Evolutionary conservation across 345 rosid genomes (phyloP).

Genomic region (Gossypium mustelinum): DNA sequence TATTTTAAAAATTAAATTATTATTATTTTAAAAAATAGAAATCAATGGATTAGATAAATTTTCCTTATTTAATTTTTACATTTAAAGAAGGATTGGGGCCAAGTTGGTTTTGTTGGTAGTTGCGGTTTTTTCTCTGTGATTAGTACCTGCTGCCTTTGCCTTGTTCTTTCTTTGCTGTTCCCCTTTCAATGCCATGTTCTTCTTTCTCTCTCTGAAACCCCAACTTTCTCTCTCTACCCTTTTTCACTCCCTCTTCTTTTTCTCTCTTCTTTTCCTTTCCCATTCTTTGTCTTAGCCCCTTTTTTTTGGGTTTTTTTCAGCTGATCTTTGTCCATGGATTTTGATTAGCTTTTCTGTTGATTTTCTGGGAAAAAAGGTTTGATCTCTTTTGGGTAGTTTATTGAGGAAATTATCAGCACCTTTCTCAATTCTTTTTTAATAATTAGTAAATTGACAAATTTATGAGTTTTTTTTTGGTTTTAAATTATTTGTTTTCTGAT

Average conservation of each 20-base stretch:
- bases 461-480: neutral
- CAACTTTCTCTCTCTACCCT: neutral
- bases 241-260: neutral
- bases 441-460: neutral
- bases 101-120: neutral
- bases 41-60: neutral
- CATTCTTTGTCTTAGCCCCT: neutral
- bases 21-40: neutral
- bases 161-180: too few relatives aligned
- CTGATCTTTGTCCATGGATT: neutral
- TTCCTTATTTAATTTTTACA: neutral
- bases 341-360: conserved; percentile 3
- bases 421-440: neutral
- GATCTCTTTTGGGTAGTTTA: neutral
- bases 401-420: neutral
- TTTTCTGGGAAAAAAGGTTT: neutral
- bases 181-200: neutral
- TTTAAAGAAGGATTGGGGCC: neutral
- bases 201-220: neutral
- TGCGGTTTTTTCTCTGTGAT: conserved; percentile 1
- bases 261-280: neutral
- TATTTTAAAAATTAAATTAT: neutral
- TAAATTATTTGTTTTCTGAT: neutral
- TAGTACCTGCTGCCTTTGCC: neutral
- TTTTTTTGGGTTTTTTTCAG: too few relatives aligned